These are phyloP conservation scores for Epichloe amarillans DNA, from an alignment of 2,329 filamentous ascomycete genomes.

Conservation along the genomic window DNA sequence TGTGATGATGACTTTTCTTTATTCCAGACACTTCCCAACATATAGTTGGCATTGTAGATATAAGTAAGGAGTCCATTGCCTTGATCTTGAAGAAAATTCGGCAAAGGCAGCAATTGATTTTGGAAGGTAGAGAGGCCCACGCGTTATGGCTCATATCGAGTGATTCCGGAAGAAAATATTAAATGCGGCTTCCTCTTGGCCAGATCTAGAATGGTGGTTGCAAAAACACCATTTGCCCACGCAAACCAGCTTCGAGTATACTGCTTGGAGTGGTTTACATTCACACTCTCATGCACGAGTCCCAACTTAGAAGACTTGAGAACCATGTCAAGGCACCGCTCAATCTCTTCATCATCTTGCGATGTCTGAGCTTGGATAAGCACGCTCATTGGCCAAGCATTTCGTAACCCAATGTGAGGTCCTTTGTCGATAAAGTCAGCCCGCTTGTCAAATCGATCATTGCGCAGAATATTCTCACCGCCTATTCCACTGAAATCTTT, in stretches of 20 bases:
- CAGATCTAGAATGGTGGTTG: slow-evolving; percentile 79
- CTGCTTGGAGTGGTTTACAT: slow-evolving; percentile 51
- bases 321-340: slow-evolving; percentile 57
- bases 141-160: slow-evolving; percentile 41
- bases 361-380: slow-evolving; percentile 85
- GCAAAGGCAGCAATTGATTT: too few relatives aligned
- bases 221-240: slow-evolving; percentile 96
- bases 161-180: slow-evolving; percentile 56
- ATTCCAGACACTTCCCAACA: not conserved
- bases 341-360: slow-evolving; percentile 72
- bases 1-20: not conserved
- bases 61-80: not conserved
- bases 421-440: slow-evolving; percentile 21
- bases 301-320: slow-evolving; percentile 64
- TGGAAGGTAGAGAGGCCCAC: not conserved
- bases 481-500: slow-evolving; percentile 75
- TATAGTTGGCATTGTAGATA: not conserved
- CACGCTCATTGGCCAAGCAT: slow-evolving; percentile 95
- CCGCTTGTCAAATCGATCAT: slow-evolving; percentile 1
- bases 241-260: slow-evolving; percentile 95
- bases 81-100: not conserved
- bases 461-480: slow-evolving; percentile 35
- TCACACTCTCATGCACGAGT: slow-evolving; percentile 81
- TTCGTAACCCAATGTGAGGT: slow-evolving; percentile 64
- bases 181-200: slow-evolving; percentile 80